Base-by-base conservation (phyloP, 2,329 filamentous ascomycete species). In the Trichoderma atrobrunneum region DNA sequence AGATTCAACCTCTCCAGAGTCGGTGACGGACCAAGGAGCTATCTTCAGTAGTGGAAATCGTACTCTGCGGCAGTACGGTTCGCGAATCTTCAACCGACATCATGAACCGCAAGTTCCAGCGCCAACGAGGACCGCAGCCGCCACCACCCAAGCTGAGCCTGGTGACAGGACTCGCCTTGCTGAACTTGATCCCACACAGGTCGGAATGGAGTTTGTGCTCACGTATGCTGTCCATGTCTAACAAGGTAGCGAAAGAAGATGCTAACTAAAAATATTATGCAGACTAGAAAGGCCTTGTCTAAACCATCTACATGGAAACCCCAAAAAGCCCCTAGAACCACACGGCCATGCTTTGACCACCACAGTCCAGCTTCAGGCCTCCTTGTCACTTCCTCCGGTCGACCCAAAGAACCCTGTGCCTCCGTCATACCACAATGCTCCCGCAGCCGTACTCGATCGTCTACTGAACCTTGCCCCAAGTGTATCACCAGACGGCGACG, bases 141-240 rank as follows among this genome's bases (percentile, higher is more conserved):
- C 51, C 5, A n/a, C 30, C 3, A 36, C 43, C 28, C 43, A 14
- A 24, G 36, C 8, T 34, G 14, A n/a, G 14, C 43, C 54, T 2
- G 7, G 39, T 21, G n/a, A 57, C 18, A 24, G n/a, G 7, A 51
- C 66, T 14, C 74, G 74, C 10, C 34, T 76, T n/a, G 73, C 74
- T 57, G 78, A 78, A 7, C 65, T 77, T n/a, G 77, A 80, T 48
- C 70, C 70, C 4, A 67, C 71, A 1, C 69, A 51, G 1, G 56
- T 78, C 14, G 80, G 78, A 4, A 79, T 81, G 76, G 78, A 81
- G 8, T 81, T 81, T 72, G 79, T 81, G 1, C 60, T 81, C 16
- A 78, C 76, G 80, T 79, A 72, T 69, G 77, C 68, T 32, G 4
- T 14, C 36, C 5, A 11, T 8, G 11, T 24, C 14, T 24, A 28